Base-by-base conservation (phyloP, 768 basidiomycete species). In the Tricholoma sp. region DNA sequence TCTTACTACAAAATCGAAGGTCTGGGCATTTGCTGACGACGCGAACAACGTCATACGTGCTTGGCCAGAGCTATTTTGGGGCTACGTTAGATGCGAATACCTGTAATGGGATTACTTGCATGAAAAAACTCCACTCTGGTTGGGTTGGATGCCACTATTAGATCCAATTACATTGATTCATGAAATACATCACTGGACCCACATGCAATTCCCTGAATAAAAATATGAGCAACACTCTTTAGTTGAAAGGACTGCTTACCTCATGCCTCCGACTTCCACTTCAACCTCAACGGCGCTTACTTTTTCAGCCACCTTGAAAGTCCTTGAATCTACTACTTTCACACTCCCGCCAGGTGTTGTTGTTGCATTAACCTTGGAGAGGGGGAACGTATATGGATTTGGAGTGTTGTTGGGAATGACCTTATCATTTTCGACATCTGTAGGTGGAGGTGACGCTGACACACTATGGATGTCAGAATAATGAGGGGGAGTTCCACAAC, bases 81-180 rank as follows among this genome's bases (percentile, higher is more conserved):
- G 50, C 34, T 14, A 31, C 24, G 43, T 43, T 43, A 3, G 6
- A 43, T 2, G 10, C 19, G 8, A 19, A 9, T 19, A 18, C 56
- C 0, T 81, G 78, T 8, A 49, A 53, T 27, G n/a, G 43, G 18
- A 10, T 47, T 57, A 56, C 73, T 60, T 59, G 83, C 84, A 85
- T 64, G 72, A 78, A 81, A 65, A 76, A 83, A 12, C 73, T 77
- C 85, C 85, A 87, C 71, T 86, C 85, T 50, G 84, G 82, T 61
- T 84, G 76, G 3, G 83, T 83, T 6, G 87, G 86, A 62, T 89
- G 86, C 87, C 87, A 88, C 85, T 86, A 54, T 6, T 37, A 43
- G 0, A 35, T 41, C 50, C 12, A 34, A 34, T 50, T 21, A 57
- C 18, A 21, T 31, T 41, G 24, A 10, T 18, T 14, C 18, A n/a